Conservation (phyloP, 768 basidiomycete genomes). For the Lactarius indigo region DNA sequence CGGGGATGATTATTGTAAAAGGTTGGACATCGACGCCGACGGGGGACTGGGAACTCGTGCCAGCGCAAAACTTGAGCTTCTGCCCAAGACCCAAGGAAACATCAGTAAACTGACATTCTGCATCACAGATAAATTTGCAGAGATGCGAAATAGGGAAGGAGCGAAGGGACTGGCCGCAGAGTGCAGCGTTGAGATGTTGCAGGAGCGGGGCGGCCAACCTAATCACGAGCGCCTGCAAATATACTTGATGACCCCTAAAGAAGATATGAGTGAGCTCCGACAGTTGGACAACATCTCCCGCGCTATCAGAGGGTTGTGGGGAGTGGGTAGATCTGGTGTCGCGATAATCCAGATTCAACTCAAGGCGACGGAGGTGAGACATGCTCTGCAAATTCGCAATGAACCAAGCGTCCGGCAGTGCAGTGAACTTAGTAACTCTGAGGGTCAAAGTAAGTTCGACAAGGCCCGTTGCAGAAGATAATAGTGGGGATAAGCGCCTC, state of each 20-base stretch:
- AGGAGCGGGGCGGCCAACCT: conserved; percentile 7
- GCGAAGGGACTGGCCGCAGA: background rate
- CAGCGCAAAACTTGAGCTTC: background rate
- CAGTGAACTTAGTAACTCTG: too few relatives aligned
- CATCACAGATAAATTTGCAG: background rate
- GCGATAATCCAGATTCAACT: too few relatives aligned
- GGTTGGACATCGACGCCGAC: background rate
- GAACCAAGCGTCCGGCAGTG: too few relatives aligned
- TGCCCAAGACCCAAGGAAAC: background rate
- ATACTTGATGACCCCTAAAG: background rate
- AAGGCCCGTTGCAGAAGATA: background rate
- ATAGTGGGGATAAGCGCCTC: background rate
- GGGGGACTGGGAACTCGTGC: background rate
- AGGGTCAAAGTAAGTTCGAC: background rate
- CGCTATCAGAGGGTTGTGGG: too few relatives aligned
- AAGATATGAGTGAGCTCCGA: background rate
- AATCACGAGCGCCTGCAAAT: background rate
- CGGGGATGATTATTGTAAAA: background rate
- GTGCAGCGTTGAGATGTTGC: background rate
- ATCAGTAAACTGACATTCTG: background rate
- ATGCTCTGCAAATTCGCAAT: too few relatives aligned
- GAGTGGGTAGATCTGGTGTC: too few relatives aligned
- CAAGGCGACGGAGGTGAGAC: too few relatives aligned
- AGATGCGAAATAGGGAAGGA: background rate
- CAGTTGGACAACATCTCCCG: background rate